Evolutionary conservation across 1,139 yeast species (phyloP), one percentile per base, ranked within the genome.

Genomic region (Saccharomycopsis phalli): DNA sequence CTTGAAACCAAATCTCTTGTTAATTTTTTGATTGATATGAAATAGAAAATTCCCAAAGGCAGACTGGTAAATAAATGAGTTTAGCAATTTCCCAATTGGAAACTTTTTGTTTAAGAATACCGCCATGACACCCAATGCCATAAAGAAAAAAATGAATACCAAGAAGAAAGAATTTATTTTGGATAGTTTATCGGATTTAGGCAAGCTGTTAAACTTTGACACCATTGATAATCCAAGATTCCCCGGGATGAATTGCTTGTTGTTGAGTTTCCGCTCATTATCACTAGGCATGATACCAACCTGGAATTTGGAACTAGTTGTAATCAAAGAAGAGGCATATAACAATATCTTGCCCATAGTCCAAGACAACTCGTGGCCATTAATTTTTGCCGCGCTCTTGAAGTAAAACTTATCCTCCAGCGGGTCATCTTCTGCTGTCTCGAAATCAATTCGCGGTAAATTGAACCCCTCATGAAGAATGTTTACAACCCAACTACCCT

Each of bases 401-500:
- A 77, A 77, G 0, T 72, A 74, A 2, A 56, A 62, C 18, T 62
- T 51, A 2, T 62, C 57, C 10, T 58, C 47, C 21, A 58, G 56
- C 21, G 57, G 56, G 2, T 51, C 54, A 4, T 55, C 56, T 3
- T 49, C 48, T 10, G 50, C 50, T 30, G 52, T 47, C 31, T 75
- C 81, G 31, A 75, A 47, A 6, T 73, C 82, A 10, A 74, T 60
- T 46, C 86, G 57, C 1, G 94, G 93, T 30, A 82, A 61, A 32
- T 72, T 80, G 54, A 81, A 81, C 1, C 94, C 94, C 51, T 82
- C 93, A 52, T 82, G 93, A 32, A 82, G 60, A 13, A 82, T 65
- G 55, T 78, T 81, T 29, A 81, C 65, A 2, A 82, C 82, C 94
- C 94, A 82, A 50, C 78, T 74, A 6, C 91, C 88, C 52, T 82